A percentile compares a stretch with the other conserved stretches of the same genome.
phyloP scores from a whole-genome alignment of 2,329 filamentous ascomycete species.

The Alternaria conjuncta region DNA sequence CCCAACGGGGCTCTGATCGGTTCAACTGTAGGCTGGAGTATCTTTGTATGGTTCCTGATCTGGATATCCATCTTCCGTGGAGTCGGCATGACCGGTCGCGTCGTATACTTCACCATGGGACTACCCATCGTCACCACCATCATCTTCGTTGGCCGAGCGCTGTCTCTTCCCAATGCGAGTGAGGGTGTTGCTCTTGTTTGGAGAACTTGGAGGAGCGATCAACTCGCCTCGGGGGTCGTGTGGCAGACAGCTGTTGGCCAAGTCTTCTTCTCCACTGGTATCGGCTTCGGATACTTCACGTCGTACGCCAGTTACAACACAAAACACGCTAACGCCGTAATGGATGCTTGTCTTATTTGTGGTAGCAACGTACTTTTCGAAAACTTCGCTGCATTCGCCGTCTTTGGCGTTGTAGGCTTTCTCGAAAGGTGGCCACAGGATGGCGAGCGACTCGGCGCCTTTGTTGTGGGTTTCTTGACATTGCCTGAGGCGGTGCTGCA shows the following conservation, averaged over 20 bases:
- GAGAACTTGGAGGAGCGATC: conserved; percentile 57
- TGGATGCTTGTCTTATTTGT: conserved; percentile 64
- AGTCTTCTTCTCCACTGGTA: conserved; percentile 66
- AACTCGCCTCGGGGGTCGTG: conserved; percentile 59
- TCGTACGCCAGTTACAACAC: conserved; percentile 65
- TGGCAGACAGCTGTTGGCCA: conserved; percentile 68
- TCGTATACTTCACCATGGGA: conserved; percentile 69
- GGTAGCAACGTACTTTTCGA: conserved; percentile 64
- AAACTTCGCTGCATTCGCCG: conserved; percentile 57
- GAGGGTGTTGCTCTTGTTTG: conserved; percentile 60
- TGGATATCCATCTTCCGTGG: conserved; percentile 67
- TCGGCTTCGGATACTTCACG: conserved; percentile 64
- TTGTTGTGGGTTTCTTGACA: conserved; percentile 65
- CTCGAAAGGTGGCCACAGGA: conserved; percentile 51
- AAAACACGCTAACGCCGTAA: conserved; percentile 64
- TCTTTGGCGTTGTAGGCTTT: conserved; percentile 65
- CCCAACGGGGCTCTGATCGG: conserved; percentile 57
- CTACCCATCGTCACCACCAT: conserved; percentile 64
- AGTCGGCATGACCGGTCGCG: conserved; percentile 63
- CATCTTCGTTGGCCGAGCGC: conserved; percentile 61
- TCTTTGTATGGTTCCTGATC: conserved; percentile 66
- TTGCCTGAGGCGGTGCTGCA: conserved; percentile 62
- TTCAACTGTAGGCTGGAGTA: conserved; percentile 65
- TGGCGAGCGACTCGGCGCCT: conserved; percentile 59
- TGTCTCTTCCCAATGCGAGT: conserved; percentile 62